phyloP scores from a whole-genome alignment of 768 basidiomycete genomes.

The Podaxis sp. region DNA sequence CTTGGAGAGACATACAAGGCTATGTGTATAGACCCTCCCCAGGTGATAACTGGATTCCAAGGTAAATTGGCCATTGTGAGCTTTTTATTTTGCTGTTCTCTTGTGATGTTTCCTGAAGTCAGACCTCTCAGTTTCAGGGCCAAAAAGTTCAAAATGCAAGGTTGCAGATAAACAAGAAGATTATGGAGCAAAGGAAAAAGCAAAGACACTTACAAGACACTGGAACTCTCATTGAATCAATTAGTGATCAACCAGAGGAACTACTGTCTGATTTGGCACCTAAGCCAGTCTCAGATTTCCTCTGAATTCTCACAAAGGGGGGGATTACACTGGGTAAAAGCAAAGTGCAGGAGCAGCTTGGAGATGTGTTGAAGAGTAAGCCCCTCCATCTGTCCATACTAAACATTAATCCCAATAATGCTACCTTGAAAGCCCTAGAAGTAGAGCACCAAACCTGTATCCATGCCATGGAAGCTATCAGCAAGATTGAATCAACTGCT shows the following conservation, averaged over 20 bases:
- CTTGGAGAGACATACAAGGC: no score
- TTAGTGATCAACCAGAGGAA: no score
- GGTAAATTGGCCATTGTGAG: no score
- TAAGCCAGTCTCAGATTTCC: neutral
- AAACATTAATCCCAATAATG: neutral
- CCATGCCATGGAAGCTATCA: neutral
- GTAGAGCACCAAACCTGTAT: neutral
- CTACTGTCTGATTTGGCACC: no score
- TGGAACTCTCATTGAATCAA: no score
- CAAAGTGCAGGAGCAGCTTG: neutral
- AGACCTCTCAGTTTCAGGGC: conserved; percentile 75
- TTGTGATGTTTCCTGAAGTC: conserved; percentile 68
- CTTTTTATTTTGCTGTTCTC: no score
- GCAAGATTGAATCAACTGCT: neutral
- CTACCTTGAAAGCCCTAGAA: neutral
- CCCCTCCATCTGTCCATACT: neutral
- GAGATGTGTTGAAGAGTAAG: neutral
- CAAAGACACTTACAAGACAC: no score
- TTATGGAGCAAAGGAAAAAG: no score
- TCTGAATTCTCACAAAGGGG: neutral
- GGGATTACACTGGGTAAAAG: neutral
- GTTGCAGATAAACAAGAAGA: no score
- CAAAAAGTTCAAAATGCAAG: conserved; percentile 17
- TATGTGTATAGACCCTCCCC: no score
- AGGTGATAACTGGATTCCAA: no score